Evolutionary conservation across 2,329 filamentous ascomycete genomes (phyloP).

Genomic region (Aspergillus sojae): DNA sequence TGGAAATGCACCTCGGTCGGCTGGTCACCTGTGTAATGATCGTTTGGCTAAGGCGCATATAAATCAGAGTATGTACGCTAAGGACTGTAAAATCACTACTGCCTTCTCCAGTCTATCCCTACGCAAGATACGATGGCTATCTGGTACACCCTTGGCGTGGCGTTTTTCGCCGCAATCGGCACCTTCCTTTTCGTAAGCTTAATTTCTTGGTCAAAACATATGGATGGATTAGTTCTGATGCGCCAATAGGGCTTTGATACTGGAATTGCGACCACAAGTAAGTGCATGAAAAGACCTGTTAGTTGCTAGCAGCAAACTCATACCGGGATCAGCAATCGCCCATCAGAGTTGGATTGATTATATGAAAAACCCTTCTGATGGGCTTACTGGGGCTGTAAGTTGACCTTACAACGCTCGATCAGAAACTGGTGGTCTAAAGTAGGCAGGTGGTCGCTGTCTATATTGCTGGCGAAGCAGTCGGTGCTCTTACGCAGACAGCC

Average conservation of each 20-base stretch:
- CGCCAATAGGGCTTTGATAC: conserved; percentile 58
- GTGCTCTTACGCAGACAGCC: conserved; percentile 56
- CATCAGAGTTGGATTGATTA: conserved; percentile 63
- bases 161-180: conserved; percentile 60
- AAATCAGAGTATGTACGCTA: neutral
- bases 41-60: neutral
- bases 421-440: neutral
- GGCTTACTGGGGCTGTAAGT: conserved; percentile 56
- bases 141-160: conserved; percentile 55
- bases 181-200: conserved; percentile 60
- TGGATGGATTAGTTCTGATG: conserved; percentile 1
- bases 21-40: neutral
- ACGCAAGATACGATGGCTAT: conserved; percentile 33
- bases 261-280: conserved; percentile 62
- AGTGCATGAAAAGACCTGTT: conserved; percentile 22
- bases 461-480: conserved; percentile 61
- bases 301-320: neutral
- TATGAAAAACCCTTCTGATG: conserved; percentile 59
- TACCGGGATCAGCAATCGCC: conserved; percentile 51
- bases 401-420: neutral
- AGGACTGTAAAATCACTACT: neutral
- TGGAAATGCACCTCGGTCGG: conserved; percentile 2
- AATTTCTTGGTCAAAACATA: neutral
- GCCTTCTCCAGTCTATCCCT: neutral
- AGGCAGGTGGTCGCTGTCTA: conserved; percentile 58